phyloP scores from a whole-genome alignment of 345 rosid genomes.

The Diplotaxis tenuifolia region DNA sequence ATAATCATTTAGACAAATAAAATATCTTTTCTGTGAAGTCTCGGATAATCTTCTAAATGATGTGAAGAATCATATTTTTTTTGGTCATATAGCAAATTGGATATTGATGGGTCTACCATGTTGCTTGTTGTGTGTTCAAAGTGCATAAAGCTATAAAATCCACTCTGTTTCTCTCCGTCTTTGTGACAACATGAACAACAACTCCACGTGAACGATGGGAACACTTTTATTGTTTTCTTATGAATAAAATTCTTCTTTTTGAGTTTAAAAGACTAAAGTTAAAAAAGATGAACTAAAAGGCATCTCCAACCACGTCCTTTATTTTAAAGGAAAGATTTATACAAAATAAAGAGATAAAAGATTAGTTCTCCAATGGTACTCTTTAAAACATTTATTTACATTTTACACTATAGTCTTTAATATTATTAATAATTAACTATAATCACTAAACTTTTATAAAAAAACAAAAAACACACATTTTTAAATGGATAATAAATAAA shows the following conservation, averaged over 20 bases:
- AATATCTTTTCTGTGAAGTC: not conserved
- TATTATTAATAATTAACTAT: no score
- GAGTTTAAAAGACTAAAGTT: constrained; percentile 4
- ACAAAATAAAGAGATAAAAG: no score
- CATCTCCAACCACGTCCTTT: no score
- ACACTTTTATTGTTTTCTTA: constrained; percentile 32
- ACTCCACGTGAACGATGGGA: constrained; percentile 36
- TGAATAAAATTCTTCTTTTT: constrained; percentile 10
- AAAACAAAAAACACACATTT: no score
- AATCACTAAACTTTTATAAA: no score
- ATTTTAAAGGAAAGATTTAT: no score
- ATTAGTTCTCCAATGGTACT: no score
- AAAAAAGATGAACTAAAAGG: not conserved
- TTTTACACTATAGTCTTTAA: no score
- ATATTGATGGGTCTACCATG: constrained; percentile 40
- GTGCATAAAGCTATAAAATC: constrained; percentile 33
- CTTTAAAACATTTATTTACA: no score
- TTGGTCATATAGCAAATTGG: constrained; percentile 24
- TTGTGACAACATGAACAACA: constrained; percentile 27
- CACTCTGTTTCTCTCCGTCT: constrained; percentile 42
- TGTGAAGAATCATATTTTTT: not conserved
- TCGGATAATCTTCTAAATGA: constrained; percentile 5
- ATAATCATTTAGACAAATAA: constrained; percentile 8
- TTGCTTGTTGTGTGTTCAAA: constrained; percentile 35
- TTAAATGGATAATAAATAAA: no score